These are phyloP conservation scores for Kuraishia molischiana DNA, from an alignment of 805 yeast genomes.

Conservation along the genomic window DNA sequence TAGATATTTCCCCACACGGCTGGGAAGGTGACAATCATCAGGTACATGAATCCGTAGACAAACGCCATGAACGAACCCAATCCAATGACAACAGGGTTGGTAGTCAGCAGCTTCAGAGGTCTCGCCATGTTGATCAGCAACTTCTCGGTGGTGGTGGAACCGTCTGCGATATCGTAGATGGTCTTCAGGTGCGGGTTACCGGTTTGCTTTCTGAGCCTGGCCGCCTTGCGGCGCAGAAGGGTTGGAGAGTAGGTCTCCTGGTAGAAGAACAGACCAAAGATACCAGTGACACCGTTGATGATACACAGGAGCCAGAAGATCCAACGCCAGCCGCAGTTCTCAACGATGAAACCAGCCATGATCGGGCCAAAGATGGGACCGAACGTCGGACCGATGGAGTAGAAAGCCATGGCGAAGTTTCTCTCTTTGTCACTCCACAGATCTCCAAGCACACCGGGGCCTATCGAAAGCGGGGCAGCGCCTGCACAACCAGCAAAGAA, in stretches of 20 bases:
- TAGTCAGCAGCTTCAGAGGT: conserved; percentile 40
- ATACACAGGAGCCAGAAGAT: conserved; percentile 49
- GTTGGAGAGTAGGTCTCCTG: conserved; percentile 54
- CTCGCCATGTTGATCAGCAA: conserved; percentile 35
- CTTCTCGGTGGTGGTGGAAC: conserved; percentile 27
- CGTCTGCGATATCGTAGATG: conserved; percentile 49
- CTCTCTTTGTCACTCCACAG: conserved; percentile 41
- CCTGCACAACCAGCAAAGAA: conserved; percentile 61
- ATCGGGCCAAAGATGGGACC: conserved; percentile 58
- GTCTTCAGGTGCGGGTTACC: conserved; percentile 51
- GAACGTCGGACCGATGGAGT: conserved; percentile 52
- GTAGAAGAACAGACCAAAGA: conserved; percentile 32
- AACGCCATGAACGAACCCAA: conserved; percentile 58
- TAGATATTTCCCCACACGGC: conserved; percentile 35
- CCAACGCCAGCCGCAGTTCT: conserved; percentile 52
- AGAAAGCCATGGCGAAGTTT: conserved; percentile 46
- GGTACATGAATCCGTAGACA: conserved; percentile 56
- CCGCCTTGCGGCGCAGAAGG: conserved; percentile 36
- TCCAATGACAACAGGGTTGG: conserved; percentile 57
- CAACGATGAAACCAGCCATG: conserved; percentile 44
- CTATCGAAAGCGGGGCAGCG: conserved; percentile 57
- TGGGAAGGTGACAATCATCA: conserved; percentile 54
- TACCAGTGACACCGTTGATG: conserved; percentile 37
- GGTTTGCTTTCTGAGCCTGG: conserved; percentile 35
- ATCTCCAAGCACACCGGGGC: conserved; percentile 63